These are phyloP conservation scores for Phytophthora brassicae DNA, from an alignment of 352 stramenopile genomes.

Conservation along the genomic window DNA sequence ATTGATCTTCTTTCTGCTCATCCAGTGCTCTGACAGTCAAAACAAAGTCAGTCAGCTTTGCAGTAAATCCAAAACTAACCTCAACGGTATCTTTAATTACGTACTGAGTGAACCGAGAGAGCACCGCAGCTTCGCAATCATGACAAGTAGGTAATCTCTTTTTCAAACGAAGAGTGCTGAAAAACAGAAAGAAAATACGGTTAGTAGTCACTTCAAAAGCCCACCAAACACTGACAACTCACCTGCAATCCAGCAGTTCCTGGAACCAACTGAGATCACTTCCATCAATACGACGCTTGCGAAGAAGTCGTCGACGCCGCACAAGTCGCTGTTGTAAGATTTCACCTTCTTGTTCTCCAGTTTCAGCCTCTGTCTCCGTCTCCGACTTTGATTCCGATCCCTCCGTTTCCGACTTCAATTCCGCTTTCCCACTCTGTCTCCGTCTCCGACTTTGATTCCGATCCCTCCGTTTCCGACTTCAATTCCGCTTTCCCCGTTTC, in stretches of 20 bases:
- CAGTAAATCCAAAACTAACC: too few species aligned
- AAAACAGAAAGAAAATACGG: constrained; percentile 6
- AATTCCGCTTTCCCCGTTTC: too few species aligned
- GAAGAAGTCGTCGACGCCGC: constrained; percentile 53
- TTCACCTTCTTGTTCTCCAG: constrained; percentile 2
- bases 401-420: background rate
- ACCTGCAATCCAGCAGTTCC: constrained; percentile 82
- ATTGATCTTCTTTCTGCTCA: constrained; percentile 43
- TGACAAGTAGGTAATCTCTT: constrained; percentile 79
- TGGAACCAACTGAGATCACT: constrained; percentile 84
- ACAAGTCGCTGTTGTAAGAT: constrained; percentile 27
- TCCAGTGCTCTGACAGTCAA: constrained; percentile 39
- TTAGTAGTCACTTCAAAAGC: background rate
- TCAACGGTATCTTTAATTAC: constrained; percentile 9
- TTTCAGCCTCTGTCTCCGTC: background rate
- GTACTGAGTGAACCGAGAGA: constrained; percentile 61
- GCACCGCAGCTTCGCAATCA: constrained; percentile 58
- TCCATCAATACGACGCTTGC: constrained; percentile 69
- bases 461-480: background rate
- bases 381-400: background rate
- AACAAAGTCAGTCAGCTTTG: constrained; percentile 4
- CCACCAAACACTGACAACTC: constrained; percentile 1
- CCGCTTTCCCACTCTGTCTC: background rate
- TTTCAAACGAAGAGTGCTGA: constrained; percentile 58
- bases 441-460: background rate